These are phyloP conservation scores for Dryadomyces quercus-mongolicae DNA, from an alignment of 2,329 filamentous ascomycete species.

Conservation along the genomic window DNA sequence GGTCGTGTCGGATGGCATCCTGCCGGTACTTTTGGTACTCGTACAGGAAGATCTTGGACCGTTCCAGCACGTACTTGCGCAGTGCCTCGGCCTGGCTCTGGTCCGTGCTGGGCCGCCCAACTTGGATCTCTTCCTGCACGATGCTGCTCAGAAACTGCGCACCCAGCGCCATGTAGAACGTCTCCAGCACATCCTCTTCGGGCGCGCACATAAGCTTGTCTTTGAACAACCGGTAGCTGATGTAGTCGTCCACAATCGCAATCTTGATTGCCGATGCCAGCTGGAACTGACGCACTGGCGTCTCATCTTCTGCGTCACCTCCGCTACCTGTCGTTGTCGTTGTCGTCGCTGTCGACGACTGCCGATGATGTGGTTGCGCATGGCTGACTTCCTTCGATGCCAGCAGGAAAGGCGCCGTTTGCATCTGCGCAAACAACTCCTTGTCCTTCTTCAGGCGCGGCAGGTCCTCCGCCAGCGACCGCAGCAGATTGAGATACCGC, in stretches of 20 bases:
- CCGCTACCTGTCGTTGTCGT: slow-evolving; percentile 22
- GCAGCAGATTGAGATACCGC: slow-evolving; percentile 75
- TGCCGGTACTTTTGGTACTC: slow-evolving; percentile 57
- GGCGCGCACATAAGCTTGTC: slow-evolving; percentile 74
- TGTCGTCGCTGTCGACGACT: slow-evolving; percentile 14
- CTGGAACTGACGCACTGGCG: slow-evolving; percentile 64
- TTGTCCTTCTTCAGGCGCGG: slow-evolving; percentile 64
- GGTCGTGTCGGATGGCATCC: slow-evolving; percentile 74
- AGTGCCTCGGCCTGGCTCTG: slow-evolving; percentile 52
- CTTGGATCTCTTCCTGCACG: slow-evolving; percentile 64
- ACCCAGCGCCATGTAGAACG: slow-evolving; percentile 73
- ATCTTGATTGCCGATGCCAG: slow-evolving; percentile 61
- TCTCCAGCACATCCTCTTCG: slow-evolving; percentile 76
- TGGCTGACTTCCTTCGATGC: slow-evolving; percentile 62
- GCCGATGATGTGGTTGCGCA: no score
- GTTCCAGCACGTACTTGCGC: slow-evolving; percentile 72
- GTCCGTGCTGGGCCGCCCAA: slow-evolving; percentile 54
- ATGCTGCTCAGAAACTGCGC: slow-evolving; percentile 63
- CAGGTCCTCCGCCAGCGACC: slow-evolving; percentile 65
- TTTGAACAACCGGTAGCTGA: slow-evolving; percentile 81
- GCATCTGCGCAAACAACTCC: slow-evolving; percentile 65
- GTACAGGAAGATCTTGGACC: slow-evolving; percentile 80
- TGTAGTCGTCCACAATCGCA: slow-evolving; percentile 77
- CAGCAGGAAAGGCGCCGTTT: slow-evolving; percentile 62
- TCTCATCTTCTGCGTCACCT: slow-evolving; percentile 44